Evolutionary conservation across 2,329 filamentous ascomycete genomes (phyloP), one percentile per base, ranked within the genome.

Genomic region (Calonectria hongkongensis): DNA sequence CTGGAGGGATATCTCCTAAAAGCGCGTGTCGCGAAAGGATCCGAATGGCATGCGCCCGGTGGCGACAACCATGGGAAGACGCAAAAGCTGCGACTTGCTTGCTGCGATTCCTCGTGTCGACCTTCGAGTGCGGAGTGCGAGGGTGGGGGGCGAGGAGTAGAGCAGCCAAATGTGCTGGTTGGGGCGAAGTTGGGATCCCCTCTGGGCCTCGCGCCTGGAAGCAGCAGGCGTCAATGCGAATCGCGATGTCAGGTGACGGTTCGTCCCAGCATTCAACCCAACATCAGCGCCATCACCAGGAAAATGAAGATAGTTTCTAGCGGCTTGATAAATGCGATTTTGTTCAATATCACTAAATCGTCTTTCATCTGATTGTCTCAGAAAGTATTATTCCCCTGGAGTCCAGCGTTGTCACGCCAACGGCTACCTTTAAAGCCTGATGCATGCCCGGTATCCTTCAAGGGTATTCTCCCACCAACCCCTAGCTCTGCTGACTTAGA

Each of bases 221-320:
- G 62, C 36, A 36, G 45, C 16, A 30, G 30, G 51, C 60, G 65
- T 69, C 70, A 64, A 73, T 65, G 67, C 71, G 56, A 76, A 66
- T 79, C 79, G 79, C 78, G 79, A 74, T 74, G 73, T 80, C 79
- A 80, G 79, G 79, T 80, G 79, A 80, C 75, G 70, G 27, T 21
- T 41, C 27, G 13, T 7, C 36, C 47, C 72, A 70, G 60, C 41
- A 66, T 67, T 74, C 36, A 60, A 27, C 21, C 25, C n/a, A 60
- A 9, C 7, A 27, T 21, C n/a, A n/a, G 33, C 16, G 13, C 21
- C 25, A 60, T 60, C 36, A 41, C 54, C 54, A 60, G 6, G 33
- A 60, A 41, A 33, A 39, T 2, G 21, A 28, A 15, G 1, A 27
- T 13, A 27, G 16, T 60, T 16, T 27, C 15, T 60, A 60, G 25